Base-by-base conservation (phyloP, 495 filamentous ascomycete genomes). In the Neurospora terricola region DNA sequence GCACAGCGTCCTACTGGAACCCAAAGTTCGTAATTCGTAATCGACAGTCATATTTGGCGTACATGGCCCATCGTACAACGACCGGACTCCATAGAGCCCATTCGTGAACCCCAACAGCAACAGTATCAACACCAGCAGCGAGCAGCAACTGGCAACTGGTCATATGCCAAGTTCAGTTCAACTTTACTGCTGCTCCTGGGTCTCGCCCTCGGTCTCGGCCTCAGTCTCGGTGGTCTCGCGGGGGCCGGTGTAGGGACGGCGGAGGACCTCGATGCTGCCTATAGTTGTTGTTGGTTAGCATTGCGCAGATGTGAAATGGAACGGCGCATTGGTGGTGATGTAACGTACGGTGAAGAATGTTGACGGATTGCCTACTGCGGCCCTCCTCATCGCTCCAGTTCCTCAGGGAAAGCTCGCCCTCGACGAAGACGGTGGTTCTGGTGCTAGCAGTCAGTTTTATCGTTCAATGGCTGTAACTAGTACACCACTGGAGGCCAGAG, bases 301-400 rank as follows among this genome's bases (percentile, higher is more conserved):
- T 30, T 48, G 40, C 71, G 69, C 48, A 37, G n/a, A 30, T 37
- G 62, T 54, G 62, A 45, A 7, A 16, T 36, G 71, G 12, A 14
- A 34, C 10, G 27, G 42, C 16, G 54, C 38, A 40, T 27, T 39
- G 69, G 40, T n/a, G 72, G 27, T 11, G 37, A 37, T 30, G 23
- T 30, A 14, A 85, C 92, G 76, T 87, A 96, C 93, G 88, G 81
- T 94, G 91, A 36, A 89, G 80, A 76, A 97, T 85, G 81, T 84
- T 93, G 73, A 96, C 75, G 45, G 76, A 48, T 16, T 80, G 82
- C 59, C 84, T 83, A 69, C 80, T 81, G 78, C 88, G 88, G 77
- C 92, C 92, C 21, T 94, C 91, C 21, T 79, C 79, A 74, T 91
- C 90, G 42, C 87, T 85, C 74, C 86, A 94, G 21, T 75, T 79